Base-by-base conservation (phyloP, 2,329 filamentous ascomycete genomes). In the Fusarium verticillioides region DNA sequence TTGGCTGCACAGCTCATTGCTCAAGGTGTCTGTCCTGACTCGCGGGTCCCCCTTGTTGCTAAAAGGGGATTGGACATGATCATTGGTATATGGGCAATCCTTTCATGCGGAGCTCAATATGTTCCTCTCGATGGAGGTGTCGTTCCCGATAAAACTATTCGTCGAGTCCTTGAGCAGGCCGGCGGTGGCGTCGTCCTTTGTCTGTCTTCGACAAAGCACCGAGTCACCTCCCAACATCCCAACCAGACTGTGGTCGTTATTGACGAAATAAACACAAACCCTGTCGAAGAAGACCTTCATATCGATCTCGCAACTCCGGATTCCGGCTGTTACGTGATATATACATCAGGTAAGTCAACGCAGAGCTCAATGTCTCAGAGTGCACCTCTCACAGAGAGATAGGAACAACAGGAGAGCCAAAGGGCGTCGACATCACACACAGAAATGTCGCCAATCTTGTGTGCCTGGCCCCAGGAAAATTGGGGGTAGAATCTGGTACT, bases 101-200 rank as follows among this genome's bases (percentile, higher is more conserved):
- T 91, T 39, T 88, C 87, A 63, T 85, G 85, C 53, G 88, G 88
- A 26, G 88, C 85, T 19, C 88, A 91, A 71, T 91, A 91, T 75
- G 84, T 90, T 9, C 89, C 89, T 7, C 82, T 91, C 5, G 89
- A 91, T 68, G 88, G 88, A 40, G 85, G 86, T 10, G 83, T 88
- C 37, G 85, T 87, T 15, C 82, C 87, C 0, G 85, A 87, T 56
- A 80, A 82, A 23, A 85, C 85, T 6, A 81, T 90, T 32, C 79
- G 80, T 30, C 84, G 86, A 63, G 87, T 89, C 32, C 81, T 89
- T 52, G 77, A 81, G 32, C 83, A 90, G 71, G 84, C 86, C 5
- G 78, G 79, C 18, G 82, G 84, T 11, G 76, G 78, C 9, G 81
- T 87, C 34, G 81, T 87, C 21, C 78, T 90, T 9, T 90, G 87